Evolutionary conservation across 345 rosid species (phyloP), one percentile per base, ranked within the genome.

Genomic region (Microthlaspi erraticum): DNA sequence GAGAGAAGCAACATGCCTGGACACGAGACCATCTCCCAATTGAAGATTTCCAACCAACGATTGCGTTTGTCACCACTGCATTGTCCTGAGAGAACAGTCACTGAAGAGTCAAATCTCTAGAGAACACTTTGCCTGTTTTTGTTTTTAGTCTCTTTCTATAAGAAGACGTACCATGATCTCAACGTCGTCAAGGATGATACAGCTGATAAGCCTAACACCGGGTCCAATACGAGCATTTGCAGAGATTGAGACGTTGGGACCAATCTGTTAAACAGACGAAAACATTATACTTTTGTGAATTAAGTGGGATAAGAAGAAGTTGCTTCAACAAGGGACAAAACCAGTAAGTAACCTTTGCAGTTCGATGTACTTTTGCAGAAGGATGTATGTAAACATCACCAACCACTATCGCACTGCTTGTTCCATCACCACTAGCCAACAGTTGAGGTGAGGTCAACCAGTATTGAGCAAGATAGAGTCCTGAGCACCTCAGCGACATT

Each of bases 371-470:
- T 89, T 93, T 93, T 44, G 98, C 98, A 19, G 96, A 93, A 68
- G 98, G 98, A 65, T 93, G 98, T 77, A 93, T 72, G 72, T 81
- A 86, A 60, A 93, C 98, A 82, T 93, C 92, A 53, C 97, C 98
- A 36, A 79, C 29, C 42, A 89, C 84, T 65, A 84, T 82, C 58
- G 96, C 92, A 73, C 77, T 78, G 74, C 53, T 91, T 49, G 80
- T 66, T 44, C 97, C 96, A 79, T 91, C 91, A 39, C 97, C 94
- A 66, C 82, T 80, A 60, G 97, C 97, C 84, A 93, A 81, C 67
- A 89, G 70, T 50, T 82, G 75, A 44, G 98, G 91, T 36, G 91
- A 84, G 19, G 94, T 87, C 13, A 79, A 31, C 51, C 81, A 89
- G 62, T 87, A 93, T 80, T 84, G 97, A 41, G 96, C 74, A 71